Base-by-base conservation (phyloP, 208 protist genomes). In the Baffinella frigidus region DNA sequence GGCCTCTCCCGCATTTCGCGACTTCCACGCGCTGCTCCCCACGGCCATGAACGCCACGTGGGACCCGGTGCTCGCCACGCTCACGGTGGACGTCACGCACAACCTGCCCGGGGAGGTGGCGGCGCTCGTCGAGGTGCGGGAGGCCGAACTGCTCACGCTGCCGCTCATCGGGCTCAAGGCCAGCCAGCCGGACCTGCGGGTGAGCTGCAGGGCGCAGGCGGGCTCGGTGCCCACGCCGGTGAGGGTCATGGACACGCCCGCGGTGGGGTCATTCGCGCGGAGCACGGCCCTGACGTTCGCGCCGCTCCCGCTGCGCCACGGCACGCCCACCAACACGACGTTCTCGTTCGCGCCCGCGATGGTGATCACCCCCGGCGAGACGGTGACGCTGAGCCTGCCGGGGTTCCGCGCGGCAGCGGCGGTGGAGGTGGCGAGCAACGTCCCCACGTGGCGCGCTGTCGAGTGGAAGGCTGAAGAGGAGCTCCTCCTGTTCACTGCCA, bases 291-390 rank as follows among this genome's bases (percentile, higher is more conserved):
- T 87, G 77, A 61, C 77, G 20, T 87, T 87, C 36, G 77, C 20
- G 27, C 27, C 5, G 30, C n/a, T n/a, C n/a, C n/a, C n/a, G n/a
- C 14, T 43, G 7, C 77, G 36, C 27, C 5, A 0, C 0, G 44
- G 44, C 7, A 17, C 50, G 9, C 27, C 27, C 39, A n/a, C 44
- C 36, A 39, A 11, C 5, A 61, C 61, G 11, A 87, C 38, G 7
- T 87, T 87, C 3, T 67, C 43, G 20, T 87, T 87, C 77, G 61
- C 39, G 4, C 27, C 77, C 30, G 43, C 14, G n/a, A 87, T 87
- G 77, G 38, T 20, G 14, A 87, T 87, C 24, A 14, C 1, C 10
- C 20, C 24, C 14, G 77, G 50, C 9, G 77, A 87, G 77, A 87
- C 20, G 45, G 17, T 87, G 14, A 87, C 7, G 11, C 17, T 87